Base-by-base conservation (phyloP, 371 early-diverging fungal species). In the Basidiobolus meristosporus region DNA sequence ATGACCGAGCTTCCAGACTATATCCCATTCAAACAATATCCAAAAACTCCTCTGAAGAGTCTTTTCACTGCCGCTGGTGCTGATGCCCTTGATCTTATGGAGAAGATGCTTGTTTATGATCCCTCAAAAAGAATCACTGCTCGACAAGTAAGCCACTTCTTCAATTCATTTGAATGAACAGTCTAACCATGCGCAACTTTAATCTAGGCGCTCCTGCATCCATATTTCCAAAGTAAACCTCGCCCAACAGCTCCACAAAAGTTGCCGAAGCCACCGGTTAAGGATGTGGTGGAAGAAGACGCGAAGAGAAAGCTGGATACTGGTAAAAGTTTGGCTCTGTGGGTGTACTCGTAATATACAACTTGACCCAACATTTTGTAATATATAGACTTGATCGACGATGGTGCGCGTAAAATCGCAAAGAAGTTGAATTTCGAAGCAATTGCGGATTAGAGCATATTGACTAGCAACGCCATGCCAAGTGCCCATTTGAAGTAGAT, bases 41-140 rank as follows among this genome's bases (percentile, higher is more conserved):
- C 16, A 6, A 77, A 70, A 49, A 76, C 80, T 1, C 77, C 82
- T 3, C 60, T 96, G 16, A 52, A 70, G 36, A 56, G 62, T 9
- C 64, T 92, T 21, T 98, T 99, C 61, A 80, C 82, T 1, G 99
- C 96, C 14, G 96, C 97, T 2, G 72, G 80, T 10, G 54, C 65
- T 5, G 98, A 97, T 63, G 87, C 96, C 0, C 52, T 99, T 19
- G 87, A 83, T 58, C 55, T 99, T 36, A 52, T 99, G 39, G 82
- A 83, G 38, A 79, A 72, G 41, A 83, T 98, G 86, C 59, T 99
- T 26, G 58, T 65, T 5, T 97, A 77, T 59, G 82, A 96, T 57
- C 99, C 99, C 3, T 59, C 56, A 15, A 77, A 79, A 40, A 65
- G 99, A 53, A 81, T 95, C 48, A 76, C 84, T 0, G 74, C 88